Base-by-base conservation (phyloP, 2,329 filamentous ascomycete species). In the Aspergillus sp. region DNA sequence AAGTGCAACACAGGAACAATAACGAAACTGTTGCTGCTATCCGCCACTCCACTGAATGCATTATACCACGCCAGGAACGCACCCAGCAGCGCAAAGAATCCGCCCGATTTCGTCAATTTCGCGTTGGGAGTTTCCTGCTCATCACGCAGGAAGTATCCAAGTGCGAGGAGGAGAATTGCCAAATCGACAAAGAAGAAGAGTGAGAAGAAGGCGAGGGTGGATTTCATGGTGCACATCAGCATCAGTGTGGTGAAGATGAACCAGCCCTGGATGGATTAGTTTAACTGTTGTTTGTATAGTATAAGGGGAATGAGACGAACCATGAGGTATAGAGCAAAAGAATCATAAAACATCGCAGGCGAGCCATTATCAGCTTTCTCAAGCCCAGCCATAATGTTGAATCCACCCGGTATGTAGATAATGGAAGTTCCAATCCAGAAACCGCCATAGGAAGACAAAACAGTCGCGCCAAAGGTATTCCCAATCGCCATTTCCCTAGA, bases 391-490 rank as follows among this genome's bases (percentile, higher is more conserved):
- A 72, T 66, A 46, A 86, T 80, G 39, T 76, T 66, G 70, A 85
- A 88, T 7, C 74, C 74, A 43, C 75, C 73, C 0, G 75, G 85
- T 0, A 82, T 86, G 44, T 85, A 70, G 37, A 88, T 75, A 52
- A 89, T 81, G 46, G 72, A 85, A 54, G 86, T 83, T 11, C 72
- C 73, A 56, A 90, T 82, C 86, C 86, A 90, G 74, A 89, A 90
- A 42, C 85, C 85, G 47, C 86, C 86, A 57, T 86, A 90, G 0
- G 85, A 89, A 4, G 83, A 85, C 31, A 89, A 70, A 2, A 85
- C 84, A 4, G 85, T 88, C 29, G 85, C 86, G 70, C 85, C 85
- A 50, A 90, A 89, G 5, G 86, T 89, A 71, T 90, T 89, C 37
- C 85, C 85, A 12, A 85, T 75, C 10, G 85, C 84, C 78, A 89